Base-by-base conservation (phyloP, 2,329 filamentous ascomycete genomes). In the Cladosporium sp. region DNA sequence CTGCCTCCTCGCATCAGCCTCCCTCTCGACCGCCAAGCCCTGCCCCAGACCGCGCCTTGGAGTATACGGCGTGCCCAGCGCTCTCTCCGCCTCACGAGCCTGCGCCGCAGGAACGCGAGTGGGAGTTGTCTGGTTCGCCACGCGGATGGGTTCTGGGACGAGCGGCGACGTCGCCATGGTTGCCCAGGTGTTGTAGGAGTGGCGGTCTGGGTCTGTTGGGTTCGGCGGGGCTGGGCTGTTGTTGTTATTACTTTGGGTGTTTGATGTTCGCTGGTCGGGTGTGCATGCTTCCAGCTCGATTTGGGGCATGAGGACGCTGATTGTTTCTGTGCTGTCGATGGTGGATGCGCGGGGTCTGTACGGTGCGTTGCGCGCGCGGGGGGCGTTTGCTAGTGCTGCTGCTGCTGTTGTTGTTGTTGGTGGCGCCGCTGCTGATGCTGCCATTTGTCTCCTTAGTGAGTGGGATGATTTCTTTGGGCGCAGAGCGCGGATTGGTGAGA, bases 311-410 rank as follows among this genome's bases (percentile, higher is more conserved):
- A 53, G 17, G 18, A 73, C 68, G 47, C 72, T 67, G 32, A 75
- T 74, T 0, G 72, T 75, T 47, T 74, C 72, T 29, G 66, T 67
- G 50, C 69, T 72, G 12, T 58, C 66, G 17, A 11, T 24, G 11
- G 43, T 37, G 9, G 43, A 29, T 15, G 38, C 8, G 57, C 54
- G 11, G 54, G 50, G 36, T 53, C 47, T 12, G 17, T 43, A 13
- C 42, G 30, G 38, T 49, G 39, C 12, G 13, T 43, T 51, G 41
- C 37, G 30, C 9, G 18, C 12, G 13, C n/a, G 17, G 13, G 15
- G 7, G 39, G 13, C 17, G 44, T 30, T 47, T 51, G 13, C 18
- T 39, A 7, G 51, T 32, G 18, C 43, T 53, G 29, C 53, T 53
- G 27, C 6, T 38, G 34, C 4, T n/a, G n/a, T n/a, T n/a, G 20